A percentile compares a stretch with the other conserved stretches of the same genome.
These are phyloP conservation scores for Fusarium decemcellulare DNA, from an alignment of 2,329 filamentous ascomycete genomes.

Conservation along the genomic window DNA sequence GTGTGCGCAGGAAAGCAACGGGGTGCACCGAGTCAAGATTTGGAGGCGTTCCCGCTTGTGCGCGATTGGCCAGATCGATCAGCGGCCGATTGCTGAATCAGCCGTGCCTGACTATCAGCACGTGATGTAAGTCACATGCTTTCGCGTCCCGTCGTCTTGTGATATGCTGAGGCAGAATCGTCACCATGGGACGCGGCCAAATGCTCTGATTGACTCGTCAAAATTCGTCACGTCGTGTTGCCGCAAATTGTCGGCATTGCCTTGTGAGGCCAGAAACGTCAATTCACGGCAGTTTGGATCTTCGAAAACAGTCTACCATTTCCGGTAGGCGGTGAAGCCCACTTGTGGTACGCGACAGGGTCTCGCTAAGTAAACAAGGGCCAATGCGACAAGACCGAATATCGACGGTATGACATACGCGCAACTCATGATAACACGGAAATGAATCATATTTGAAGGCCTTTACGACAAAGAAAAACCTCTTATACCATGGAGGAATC, in stretches of 20 bases:
- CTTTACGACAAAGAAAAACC: neutral
- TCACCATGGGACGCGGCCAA: neutral
- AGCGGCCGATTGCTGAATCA: slow-evolving; percentile 1
- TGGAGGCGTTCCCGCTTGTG: slow-evolving; percentile 2
- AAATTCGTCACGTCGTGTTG: neutral
- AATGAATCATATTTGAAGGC: slow-evolving; percentile 29
- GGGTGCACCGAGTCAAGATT: slow-evolving; percentile 4
- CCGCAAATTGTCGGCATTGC: neutral
- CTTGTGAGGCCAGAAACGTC: neutral
- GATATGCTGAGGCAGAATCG: neutral
- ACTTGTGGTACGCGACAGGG: slow-evolving; percentile 42
- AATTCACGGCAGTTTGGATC: neutral
- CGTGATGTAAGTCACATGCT: slow-evolving; percentile 33
- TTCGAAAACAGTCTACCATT: slow-evolving; percentile 11
- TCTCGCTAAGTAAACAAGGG: slow-evolving; percentile 44
- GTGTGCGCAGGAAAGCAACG: neutral
- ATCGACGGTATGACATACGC: slow-evolving; percentile 4
- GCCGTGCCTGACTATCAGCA: slow-evolving; percentile 10
- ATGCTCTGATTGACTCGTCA: neutral
- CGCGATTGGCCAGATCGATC: slow-evolving; percentile 2
- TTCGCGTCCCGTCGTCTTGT: slow-evolving; percentile 15
- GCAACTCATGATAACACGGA: slow-evolving; percentile 5
- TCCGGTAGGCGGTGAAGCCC: slow-evolving; percentile 46
- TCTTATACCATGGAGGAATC: slow-evolving; percentile 62
- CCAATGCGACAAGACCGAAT: slow-evolving; percentile 40